phyloP scores from a whole-genome alignment of 345 rosid genomes.

The Murraya paniculata region DNA sequence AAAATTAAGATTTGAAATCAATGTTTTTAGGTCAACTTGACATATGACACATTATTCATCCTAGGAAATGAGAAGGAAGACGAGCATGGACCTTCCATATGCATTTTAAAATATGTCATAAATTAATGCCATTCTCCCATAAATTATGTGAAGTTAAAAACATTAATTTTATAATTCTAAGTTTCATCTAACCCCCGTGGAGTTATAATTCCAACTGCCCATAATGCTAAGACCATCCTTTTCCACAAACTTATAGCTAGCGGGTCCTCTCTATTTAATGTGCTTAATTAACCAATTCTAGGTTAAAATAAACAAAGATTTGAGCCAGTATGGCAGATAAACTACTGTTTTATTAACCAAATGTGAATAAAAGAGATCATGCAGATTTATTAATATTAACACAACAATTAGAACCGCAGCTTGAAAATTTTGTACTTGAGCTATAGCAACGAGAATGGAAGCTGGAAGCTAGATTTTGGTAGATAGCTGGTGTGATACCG shows the following conservation, averaged over 20 bases:
- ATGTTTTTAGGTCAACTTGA: conserved; percentile 15
- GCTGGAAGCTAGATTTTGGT: background rate
- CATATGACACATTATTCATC: conserved; percentile 10
- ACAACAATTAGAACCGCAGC: no score
- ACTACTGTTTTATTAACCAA: background rate
- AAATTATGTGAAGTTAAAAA: background rate
- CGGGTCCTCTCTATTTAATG: background rate
- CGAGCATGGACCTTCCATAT: background rate
- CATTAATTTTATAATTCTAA: background rate
- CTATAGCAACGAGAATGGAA: background rate
- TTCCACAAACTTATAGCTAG: no score
- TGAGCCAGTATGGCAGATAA: no score
- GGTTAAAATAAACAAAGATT: background rate
- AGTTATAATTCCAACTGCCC: background rate
- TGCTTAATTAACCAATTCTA: background rate
- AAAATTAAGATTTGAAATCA: background rate
- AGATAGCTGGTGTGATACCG: no score
- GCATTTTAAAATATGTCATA: background rate
- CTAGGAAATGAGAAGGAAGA: conserved; percentile 19
- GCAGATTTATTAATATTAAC: no score
- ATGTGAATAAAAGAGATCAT: no score
- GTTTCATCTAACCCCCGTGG: background rate
- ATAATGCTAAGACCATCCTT: background rate
- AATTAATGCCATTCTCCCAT: background rate
- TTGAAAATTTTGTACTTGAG: background rate